Conservation (phyloP, 345 rosid species). For the Lepidium didymum region DNA sequence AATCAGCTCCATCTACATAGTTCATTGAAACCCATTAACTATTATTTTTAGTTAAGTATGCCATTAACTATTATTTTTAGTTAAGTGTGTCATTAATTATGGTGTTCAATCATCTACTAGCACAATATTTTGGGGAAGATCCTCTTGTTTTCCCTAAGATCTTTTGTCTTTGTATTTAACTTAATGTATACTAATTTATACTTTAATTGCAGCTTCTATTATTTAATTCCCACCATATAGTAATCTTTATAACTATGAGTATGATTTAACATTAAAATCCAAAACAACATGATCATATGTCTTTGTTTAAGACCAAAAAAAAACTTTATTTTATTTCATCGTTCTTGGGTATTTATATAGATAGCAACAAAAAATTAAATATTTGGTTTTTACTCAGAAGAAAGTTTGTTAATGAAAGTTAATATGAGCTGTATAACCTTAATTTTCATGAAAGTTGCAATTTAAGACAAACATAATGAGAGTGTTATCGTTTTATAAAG, state of each 20-base stretch:
- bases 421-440: neutral
- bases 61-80: neutral
- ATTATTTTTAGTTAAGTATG: neutral
- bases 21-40: slow-evolving; percentile 2
- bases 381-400: neutral
- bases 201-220: slow-evolving; percentile 12
- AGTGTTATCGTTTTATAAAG: neutral
- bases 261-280: neutral
- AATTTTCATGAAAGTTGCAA: neutral
- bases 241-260: neutral
- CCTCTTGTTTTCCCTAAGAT: slow-evolving; percentile 18
- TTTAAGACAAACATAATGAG: neutral
- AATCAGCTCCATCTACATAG: neutral
- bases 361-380: neutral
- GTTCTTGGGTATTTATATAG: neutral
- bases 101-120: slow-evolving; percentile 18
- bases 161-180: neutral
- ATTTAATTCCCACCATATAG: neutral
- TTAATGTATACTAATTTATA: neutral
- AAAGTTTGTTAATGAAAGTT: neutral
- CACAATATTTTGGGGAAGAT: slow-evolving; percentile 22
- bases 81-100: neutral
- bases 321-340: neutral
- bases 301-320: neutral
- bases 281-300: neutral